A percentile compares a stretch with the other conserved stretches of the same genome.
Conservation (phyloP, 2,329 filamentous ascomycete species). For the Curvularia sp. region DNA sequence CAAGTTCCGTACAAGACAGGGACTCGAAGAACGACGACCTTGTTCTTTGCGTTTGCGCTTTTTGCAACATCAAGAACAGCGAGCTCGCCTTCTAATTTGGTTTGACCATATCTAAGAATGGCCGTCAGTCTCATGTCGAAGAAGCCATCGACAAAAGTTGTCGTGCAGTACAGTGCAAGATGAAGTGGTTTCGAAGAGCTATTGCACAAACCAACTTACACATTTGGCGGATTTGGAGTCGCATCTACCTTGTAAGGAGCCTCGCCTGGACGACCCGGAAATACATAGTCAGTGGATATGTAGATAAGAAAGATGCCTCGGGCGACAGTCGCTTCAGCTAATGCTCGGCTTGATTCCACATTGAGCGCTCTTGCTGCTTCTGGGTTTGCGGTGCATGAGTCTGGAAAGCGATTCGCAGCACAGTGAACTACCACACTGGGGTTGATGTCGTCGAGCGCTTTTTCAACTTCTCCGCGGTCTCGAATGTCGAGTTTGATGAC, state of each 20-base stretch:
- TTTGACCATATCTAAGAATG: slow-evolving; percentile 66
- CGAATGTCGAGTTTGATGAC: slow-evolving; percentile 64
- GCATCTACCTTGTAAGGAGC: slow-evolving; percentile 78
- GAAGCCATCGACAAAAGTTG: not conserved
- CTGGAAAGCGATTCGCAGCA: slow-evolving; percentile 89
- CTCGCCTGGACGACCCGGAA: slow-evolving; percentile 75
- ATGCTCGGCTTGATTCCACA: slow-evolving; percentile 70
- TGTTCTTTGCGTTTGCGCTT: slow-evolving; percentile 27
- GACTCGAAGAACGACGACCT: slow-evolving; percentile 72
- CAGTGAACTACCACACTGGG: slow-evolving; percentile 83
- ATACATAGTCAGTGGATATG: slow-evolving; percentile 85
- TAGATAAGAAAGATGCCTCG: slow-evolving; percentile 73
- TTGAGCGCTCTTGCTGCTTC: slow-evolving; percentile 77
- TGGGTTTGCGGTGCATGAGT: slow-evolving; percentile 82
- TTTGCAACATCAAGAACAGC: slow-evolving; percentile 70
- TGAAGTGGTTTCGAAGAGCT: not conserved
- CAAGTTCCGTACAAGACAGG: slow-evolving; percentile 82
- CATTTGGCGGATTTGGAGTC: slow-evolving; percentile 73
- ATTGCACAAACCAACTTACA: slow-evolving; percentile 45
- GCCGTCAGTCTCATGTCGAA: slow-evolving; percentile 3
- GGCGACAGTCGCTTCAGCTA: slow-evolving; percentile 71
- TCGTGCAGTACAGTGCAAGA: not conserved
- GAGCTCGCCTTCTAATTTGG: slow-evolving; percentile 73
- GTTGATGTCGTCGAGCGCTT: slow-evolving; percentile 61
- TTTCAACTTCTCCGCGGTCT: slow-evolving; percentile 55